A percentile compares a stretch with the other conserved stretches of the same genome.
Evolutionary conservation across 2,329 filamentous ascomycete genomes (phyloP).

Genomic region (Claviceps purpurea): DNA sequence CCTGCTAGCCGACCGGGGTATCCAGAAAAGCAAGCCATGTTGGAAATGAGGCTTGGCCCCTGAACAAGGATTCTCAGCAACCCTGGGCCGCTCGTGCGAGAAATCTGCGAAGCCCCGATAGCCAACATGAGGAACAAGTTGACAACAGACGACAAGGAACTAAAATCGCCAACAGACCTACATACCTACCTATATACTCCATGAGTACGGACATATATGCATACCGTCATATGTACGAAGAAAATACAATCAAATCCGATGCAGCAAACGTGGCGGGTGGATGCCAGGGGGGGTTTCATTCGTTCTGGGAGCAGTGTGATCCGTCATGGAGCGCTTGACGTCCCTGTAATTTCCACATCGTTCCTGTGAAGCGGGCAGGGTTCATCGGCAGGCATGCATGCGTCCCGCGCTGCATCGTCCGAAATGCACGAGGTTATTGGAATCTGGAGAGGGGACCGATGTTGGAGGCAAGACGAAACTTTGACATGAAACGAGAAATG

Average conservation of each 20-base stretch:
- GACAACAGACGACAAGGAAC: background rate
- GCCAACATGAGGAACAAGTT: background rate
- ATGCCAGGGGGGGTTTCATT: background rate
- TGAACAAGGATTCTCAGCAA: slow-evolving; percentile 4
- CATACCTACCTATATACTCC: too few relatives aligned
- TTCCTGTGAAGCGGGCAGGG: background rate
- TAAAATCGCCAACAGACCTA: background rate
- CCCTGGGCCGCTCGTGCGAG: background rate
- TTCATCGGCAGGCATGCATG: background rate
- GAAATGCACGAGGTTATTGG: too few relatives aligned
- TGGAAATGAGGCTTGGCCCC: slow-evolving; percentile 5
- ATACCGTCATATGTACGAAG: too few relatives aligned
- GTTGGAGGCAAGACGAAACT: too few relatives aligned
- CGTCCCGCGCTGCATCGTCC: too few relatives aligned
- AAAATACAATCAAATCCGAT: background rate
- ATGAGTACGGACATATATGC: too few relatives aligned
- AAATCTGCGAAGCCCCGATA: background rate
- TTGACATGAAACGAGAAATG: background rate
- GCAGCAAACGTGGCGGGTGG: background rate
- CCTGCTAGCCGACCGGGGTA: background rate
- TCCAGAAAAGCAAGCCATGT: background rate
- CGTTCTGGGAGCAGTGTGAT: background rate
- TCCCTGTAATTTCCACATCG: slow-evolving; percentile 2
- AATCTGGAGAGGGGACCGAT: too few relatives aligned
- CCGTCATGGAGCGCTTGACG: background rate